phyloP scores from a whole-genome alignment of 2,329 filamentous ascomycete species.

The Exophiala sp. region DNA sequence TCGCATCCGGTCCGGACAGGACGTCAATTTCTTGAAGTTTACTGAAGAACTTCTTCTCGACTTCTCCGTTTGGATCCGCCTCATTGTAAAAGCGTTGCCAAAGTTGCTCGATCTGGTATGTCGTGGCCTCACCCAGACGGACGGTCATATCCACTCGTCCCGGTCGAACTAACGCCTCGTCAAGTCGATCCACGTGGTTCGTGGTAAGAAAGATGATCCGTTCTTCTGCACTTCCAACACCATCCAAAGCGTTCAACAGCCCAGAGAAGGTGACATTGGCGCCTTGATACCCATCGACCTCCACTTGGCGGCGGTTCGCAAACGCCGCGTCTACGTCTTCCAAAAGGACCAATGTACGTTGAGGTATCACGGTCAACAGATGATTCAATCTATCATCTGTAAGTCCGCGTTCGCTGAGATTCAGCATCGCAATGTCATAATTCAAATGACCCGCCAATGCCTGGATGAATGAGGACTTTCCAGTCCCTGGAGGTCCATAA shows the following conservation, averaged over 20 bases:
- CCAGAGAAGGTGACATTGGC: constrained; percentile 93
- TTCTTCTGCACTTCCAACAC: constrained; percentile 91
- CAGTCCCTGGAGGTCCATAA: constrained; percentile 84
- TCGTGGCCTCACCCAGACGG: constrained; percentile 80
- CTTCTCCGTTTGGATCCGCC: constrained; percentile 61
- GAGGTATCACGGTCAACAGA: constrained; percentile 78
- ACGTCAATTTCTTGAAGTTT: constrained; percentile 68
- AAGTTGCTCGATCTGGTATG: constrained; percentile 78
- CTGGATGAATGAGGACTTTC: constrained; percentile 95
- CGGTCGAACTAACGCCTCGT: constrained; percentile 83
- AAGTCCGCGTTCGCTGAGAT: constrained; percentile 82
- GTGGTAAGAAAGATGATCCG: constrained; percentile 91
- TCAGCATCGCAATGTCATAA: constrained; percentile 88
- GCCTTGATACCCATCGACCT: constrained; percentile 78
- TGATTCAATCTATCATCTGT: constrained; percentile 87
- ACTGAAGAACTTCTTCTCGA: constrained; percentile 66
- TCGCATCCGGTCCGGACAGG: constrained; percentile 45
- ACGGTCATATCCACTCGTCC: constrained; percentile 93
- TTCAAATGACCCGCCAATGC: constrained; percentile 88
- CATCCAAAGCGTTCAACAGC: constrained; percentile 79
- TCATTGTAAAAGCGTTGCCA: constrained; percentile 96
- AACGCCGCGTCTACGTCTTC: constrained; percentile 94
- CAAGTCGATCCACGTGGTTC: constrained; percentile 80
- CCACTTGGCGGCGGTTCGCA: constrained; percentile 71
- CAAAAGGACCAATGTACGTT: constrained; percentile 74